Percentiles rank a stretch among this genome's conserved stretches.
These are phyloP conservation scores for Mucor indicus DNA, from an alignment of 371 early-diverging fungal genomes.

Conservation along the genomic window DNA sequence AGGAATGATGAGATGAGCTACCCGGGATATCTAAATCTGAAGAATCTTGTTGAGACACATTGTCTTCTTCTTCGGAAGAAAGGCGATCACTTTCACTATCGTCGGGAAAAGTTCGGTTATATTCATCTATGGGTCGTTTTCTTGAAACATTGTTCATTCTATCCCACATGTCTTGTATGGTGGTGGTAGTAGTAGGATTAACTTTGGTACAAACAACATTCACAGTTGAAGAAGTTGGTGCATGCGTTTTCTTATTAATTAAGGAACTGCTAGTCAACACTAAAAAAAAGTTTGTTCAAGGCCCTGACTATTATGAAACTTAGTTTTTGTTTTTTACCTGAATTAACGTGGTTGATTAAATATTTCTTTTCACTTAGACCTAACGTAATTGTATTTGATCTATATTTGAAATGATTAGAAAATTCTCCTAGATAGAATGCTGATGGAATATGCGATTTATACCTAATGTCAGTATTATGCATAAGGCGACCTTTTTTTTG, in stretches of 20 bases:
- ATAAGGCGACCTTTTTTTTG: too few relatives aligned
- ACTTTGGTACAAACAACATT: constrained; percentile 29
- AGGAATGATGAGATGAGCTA: not conserved
- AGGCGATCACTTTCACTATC: not conserved
- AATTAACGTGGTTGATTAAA: constrained; percentile 19
- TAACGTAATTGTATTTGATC: constrained; percentile 15
- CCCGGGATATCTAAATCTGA: constrained; percentile 8
- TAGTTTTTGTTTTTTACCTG: constrained; percentile 6
- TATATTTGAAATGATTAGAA: not conserved
- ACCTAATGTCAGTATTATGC: constrained; percentile 19
- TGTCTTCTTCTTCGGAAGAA: not conserved
- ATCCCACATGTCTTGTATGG: constrained; percentile 25
- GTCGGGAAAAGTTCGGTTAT: constrained; percentile 7
- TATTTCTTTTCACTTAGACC: constrained; percentile 14
- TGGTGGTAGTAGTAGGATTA: constrained; percentile 13
- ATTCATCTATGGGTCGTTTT: constrained; percentile 7
- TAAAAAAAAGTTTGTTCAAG: not conserved
- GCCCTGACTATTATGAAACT: not conserved
- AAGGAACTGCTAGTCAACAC: constrained; percentile 17
- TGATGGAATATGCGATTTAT: not conserved
- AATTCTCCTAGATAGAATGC: not conserved
- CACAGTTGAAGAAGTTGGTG: constrained; percentile 22
- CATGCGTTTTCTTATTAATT: constrained; percentile 13
- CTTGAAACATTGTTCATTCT: constrained; percentile 22
- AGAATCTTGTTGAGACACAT: not conserved